phyloP scores from a whole-genome alignment of 768 basidiomycete species.

The Lentinula raphanica region DNA sequence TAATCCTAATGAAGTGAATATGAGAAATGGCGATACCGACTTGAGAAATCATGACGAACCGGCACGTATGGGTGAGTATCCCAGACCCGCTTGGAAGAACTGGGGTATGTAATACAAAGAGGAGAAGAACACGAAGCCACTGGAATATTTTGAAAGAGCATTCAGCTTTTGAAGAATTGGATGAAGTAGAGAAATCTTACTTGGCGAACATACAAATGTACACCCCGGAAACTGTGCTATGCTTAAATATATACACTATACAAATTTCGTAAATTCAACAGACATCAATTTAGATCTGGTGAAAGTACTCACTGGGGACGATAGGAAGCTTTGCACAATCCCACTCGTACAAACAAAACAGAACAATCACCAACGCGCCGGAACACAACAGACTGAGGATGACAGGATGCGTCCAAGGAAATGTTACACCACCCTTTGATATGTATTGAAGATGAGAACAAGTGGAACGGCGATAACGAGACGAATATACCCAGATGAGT shows the following conservation, averaged over 20 bases:
- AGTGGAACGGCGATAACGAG: not conserved
- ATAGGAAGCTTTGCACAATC: constrained; percentile 65
- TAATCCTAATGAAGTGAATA: constrained; percentile 35
- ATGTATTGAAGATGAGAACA: not conserved
- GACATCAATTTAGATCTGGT: too few relatives aligned
- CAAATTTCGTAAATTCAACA: not conserved
- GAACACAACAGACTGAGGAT: constrained; percentile 57
- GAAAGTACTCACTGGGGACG: constrained; percentile 50
- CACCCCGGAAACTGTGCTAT: constrained; percentile 59
- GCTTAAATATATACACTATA: constrained; percentile 69
- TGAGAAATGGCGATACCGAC: not conserved
- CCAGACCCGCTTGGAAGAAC: constrained; percentile 70
- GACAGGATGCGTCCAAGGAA: constrained; percentile 64
- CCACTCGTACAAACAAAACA: constrained; percentile 73
- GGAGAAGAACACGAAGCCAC: constrained; percentile 58
- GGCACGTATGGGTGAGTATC: constrained; percentile 55
- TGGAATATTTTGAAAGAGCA: too few relatives aligned
- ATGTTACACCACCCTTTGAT: constrained; percentile 73
- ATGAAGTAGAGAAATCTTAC: too few relatives aligned
- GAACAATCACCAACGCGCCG: constrained; percentile 43
- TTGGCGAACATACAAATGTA: constrained; percentile 69
- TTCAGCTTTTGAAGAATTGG: too few relatives aligned
- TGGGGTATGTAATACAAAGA: constrained; percentile 70
- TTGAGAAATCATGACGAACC: constrained; percentile 15
- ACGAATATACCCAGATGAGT: constrained; percentile 56